Evolutionary conservation across 768 basidiomycete species (phyloP).

Genomic region (Fomitopsis pulvina): DNA sequence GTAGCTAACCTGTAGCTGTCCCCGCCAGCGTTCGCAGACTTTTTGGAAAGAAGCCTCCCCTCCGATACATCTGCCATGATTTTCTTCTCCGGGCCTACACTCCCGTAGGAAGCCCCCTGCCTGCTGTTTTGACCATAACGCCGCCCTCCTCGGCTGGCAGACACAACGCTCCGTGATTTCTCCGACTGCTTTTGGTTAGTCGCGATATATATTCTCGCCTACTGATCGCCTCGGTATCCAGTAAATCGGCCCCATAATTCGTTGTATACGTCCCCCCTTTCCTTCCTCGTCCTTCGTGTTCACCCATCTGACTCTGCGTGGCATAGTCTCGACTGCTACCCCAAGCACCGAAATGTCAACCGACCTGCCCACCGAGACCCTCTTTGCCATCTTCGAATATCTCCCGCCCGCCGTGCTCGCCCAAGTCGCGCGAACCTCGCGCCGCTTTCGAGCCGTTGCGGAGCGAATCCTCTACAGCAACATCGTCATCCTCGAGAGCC

Average conservation of each 20-base stretch:
- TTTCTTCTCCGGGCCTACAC: no score
- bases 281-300: no score
- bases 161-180: slow-evolving; percentile 13
- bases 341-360: slow-evolving; percentile 5
- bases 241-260: no score
- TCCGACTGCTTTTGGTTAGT: slow-evolving; percentile 11
- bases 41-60: no score
- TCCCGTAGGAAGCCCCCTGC: no score
- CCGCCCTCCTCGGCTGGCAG: no score
- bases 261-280: no score
- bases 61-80: no score
- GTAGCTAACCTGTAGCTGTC: no score
- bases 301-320: neutral
- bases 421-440: slow-evolving; percentile 38
- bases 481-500: slow-evolving; percentile 40
- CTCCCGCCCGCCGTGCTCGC: slow-evolving; percentile 29
- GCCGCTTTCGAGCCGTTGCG: slow-evolving; percentile 37
- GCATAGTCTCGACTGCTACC: neutral
- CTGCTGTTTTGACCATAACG: no score
- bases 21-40: no score
- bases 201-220: slow-evolving; percentile 4
- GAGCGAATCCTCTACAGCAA: slow-evolving; percentile 54
- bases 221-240: slow-evolving; percentile 12
- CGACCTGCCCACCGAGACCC: slow-evolving; percentile 49
- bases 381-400: slow-evolving; percentile 38